Evolutionary conservation across 2,329 filamentous ascomycete genomes (phyloP).

Genomic region (Colletotrichum navitas): DNA sequence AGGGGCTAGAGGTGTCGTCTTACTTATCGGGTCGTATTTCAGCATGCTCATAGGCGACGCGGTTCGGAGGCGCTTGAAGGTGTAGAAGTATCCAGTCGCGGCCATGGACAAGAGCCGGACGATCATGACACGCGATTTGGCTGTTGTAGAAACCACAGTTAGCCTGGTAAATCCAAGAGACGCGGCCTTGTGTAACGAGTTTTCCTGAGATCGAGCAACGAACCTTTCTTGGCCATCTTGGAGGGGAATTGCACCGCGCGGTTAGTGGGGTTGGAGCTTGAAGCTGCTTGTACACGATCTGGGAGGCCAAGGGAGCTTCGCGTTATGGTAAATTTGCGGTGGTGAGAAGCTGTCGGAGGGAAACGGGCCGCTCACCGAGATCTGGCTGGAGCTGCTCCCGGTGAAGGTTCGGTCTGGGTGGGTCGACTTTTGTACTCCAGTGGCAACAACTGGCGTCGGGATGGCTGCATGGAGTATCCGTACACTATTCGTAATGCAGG

Average conservation of each 20-base stretch:
- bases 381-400: background rate
- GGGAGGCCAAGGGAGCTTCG: slow-evolving; percentile 44
- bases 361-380: slow-evolving; percentile 39
- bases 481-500: background rate
- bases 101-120: slow-evolving; percentile 98
- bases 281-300: slow-evolving; percentile 43
- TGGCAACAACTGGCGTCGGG: background rate
- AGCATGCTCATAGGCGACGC: slow-evolving; percentile 93
- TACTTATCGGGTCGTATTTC: slow-evolving; percentile 98
- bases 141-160: slow-evolving; percentile 58
- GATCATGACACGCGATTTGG: slow-evolving; percentile 90
- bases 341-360: slow-evolving; percentile 25
- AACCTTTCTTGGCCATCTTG: slow-evolving; percentile 44
- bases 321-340: slow-evolving; percentile 32
- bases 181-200: too few relatives aligned
- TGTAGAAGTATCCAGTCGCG: slow-evolving; percentile 98
- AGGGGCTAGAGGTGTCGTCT: slow-evolving; percentile 25
- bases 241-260: slow-evolving; percentile 15
- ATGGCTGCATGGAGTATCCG: background rate
- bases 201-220: background rate
- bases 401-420: slow-evolving; percentile 11
- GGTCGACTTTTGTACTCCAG: background rate
- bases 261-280: slow-evolving; percentile 23
- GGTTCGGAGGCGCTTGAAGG: slow-evolving; percentile 83
- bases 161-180: background rate